Evolutionary conservation across 2,329 filamentous ascomycete genomes (phyloP), one percentile per base, ranked within the genome.

Genomic region (Talaromyces verruculosus): DNA sequence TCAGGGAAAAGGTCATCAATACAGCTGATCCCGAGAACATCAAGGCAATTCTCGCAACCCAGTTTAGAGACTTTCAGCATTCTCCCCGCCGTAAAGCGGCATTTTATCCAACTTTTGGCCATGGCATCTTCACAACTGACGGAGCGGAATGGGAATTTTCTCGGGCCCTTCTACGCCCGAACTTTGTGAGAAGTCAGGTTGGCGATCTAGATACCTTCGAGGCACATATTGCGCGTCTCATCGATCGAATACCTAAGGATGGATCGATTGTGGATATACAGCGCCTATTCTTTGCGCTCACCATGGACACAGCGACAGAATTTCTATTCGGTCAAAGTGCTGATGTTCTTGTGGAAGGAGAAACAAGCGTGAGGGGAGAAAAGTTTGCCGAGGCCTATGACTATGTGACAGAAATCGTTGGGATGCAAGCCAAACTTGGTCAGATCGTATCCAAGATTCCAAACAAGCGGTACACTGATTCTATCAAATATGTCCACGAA

Each of bases 241-340:
- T 51, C 15, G 25, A 25, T 35, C 25, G 66, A 66, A 25, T 66
- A 83, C 80, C 82, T 82, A 65, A 76, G 79, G 28, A 77, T 81
- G n/a, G 75, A 74, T 61, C 81, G 53, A 70, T 81, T 35, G 81
- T 90, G 8, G 85, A 91, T 69, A 77, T 91, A 28, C 85, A 87
- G 70, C 82, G 84, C 10, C 75, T 89, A 8, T 88, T 90, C 71
- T 89, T 89, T 71, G 82, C 84, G 61, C 81, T 90, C 19, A 64
- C 61, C n/a, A 59, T 68, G 28, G 60, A 62, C 22, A 62, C 35
- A 1, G 28, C 43, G 17, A 62, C 60, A 13, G 17, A 64, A n/a
- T 25, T 64, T 17, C 45, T 57, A 19, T 41, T 57, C 3, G 39
- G 61, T 7, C 28, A 22, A 30, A 57, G 47, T 17, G 53, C 49